phyloP scores from a whole-genome alignment of 2,329 filamentous ascomycete genomes.

The Penicillium sp. region DNA sequence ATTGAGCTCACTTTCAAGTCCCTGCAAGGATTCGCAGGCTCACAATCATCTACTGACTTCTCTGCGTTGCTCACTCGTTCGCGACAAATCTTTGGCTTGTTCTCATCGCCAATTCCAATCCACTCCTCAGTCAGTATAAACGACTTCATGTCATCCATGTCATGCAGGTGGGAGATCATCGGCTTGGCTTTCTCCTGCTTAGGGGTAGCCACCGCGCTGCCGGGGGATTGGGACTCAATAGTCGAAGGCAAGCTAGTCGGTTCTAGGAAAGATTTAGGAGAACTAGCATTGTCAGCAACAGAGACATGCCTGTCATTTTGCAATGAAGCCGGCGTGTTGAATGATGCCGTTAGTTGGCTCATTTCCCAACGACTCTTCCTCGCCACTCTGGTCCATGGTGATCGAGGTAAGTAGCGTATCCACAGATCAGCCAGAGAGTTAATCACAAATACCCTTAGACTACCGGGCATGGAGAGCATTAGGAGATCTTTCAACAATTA shows the following conservation, averaged over 20 bases:
- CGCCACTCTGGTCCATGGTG: background rate
- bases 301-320: conserved; percentile 3
- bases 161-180: conserved; percentile 3
- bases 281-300: background rate
- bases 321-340: conserved; percentile 2
- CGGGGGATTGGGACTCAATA: background rate
- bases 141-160: background rate
- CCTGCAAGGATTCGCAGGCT: background rate
- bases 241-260: background rate
- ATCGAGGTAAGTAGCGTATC: background rate
- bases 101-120: background rate
- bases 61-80: background rate
- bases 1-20: conserved; percentile 1
- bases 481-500: conserved; percentile 44
- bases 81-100: background rate
- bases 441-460: conserved; percentile 26
- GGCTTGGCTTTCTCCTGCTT: background rate
- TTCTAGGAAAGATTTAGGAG: background rate
- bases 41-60: background rate
- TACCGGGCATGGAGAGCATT: conserved; percentile 46
- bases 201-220: background rate
- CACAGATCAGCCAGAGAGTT: background rate
- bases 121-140: background rate
- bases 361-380: background rate
- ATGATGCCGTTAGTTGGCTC: conserved; percentile 4